Conservation (phyloP, 352 stramenopile genomes). For the Pythium dissotocum region DNA sequence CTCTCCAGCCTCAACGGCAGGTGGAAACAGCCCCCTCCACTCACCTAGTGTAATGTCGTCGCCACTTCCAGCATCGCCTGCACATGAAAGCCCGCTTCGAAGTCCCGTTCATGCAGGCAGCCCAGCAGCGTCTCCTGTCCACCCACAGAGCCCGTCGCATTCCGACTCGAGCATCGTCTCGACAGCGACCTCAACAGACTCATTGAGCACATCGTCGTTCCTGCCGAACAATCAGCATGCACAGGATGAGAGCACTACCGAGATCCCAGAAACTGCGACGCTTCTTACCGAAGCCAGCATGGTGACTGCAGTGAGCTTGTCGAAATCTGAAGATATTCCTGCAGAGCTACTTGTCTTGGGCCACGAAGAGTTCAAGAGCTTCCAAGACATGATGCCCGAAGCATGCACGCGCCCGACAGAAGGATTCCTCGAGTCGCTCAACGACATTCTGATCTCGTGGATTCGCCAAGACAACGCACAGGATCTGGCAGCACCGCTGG, state of each 20-base stretch:
- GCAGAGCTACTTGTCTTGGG: constrained; percentile 58
- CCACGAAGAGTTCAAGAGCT: constrained; percentile 75
- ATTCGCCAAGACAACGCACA: constrained; percentile 76
- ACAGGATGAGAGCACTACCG: constrained; percentile 1
- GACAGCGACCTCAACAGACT: constrained; percentile 55
- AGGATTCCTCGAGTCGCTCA: constrained; percentile 76
- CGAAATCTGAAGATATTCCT: constrained; percentile 45
- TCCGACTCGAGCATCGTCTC: constrained; percentile 60
- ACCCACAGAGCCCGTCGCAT: constrained; percentile 63
- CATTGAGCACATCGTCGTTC: constrained; percentile 79
- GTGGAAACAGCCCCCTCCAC: constrained; percentile 38
- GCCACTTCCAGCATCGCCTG: constrained; percentile 38
- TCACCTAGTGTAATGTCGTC: constrained; percentile 40
- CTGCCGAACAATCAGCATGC: constrained; percentile 62
- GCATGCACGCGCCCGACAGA: constrained; percentile 62
- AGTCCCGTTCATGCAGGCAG: constrained; percentile 54
- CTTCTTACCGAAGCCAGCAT: constrained; percentile 30
- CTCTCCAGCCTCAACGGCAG: constrained; percentile 12
- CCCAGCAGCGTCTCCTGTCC: constrained; percentile 55
- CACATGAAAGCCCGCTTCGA: constrained; percentile 48
- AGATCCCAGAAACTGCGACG: constrained; percentile 12
- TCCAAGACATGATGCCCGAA: constrained; percentile 71
- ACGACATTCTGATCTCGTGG: constrained; percentile 85
- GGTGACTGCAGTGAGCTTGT: constrained; percentile 18
- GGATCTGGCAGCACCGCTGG: constrained; percentile 58